phyloP scores from a whole-genome alignment of 768 basidiomycete species.

The Fistulinella prunicolor region DNA sequence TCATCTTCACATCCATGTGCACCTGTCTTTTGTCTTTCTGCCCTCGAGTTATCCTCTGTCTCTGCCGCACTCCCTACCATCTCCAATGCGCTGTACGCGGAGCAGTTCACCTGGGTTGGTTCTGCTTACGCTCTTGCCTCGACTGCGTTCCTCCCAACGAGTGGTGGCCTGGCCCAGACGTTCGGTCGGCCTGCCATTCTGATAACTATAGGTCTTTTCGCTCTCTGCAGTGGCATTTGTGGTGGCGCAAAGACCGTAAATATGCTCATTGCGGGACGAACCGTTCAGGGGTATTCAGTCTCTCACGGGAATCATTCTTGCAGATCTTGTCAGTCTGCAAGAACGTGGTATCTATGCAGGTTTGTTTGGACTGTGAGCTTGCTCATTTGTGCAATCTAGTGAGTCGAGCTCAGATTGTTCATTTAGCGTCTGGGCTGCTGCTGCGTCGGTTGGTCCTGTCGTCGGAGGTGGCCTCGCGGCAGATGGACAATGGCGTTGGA shows the following conservation, averaged over 20 bases:
- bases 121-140: constrained; percentile 41
- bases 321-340: constrained; percentile 44
- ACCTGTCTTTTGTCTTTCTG: constrained; percentile 29
- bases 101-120: constrained; percentile 45
- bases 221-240: constrained; percentile 40
- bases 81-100: constrained; percentile 33
- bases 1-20: constrained; percentile 30
- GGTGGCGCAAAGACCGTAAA: constrained; percentile 41
- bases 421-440: constrained; percentile 35
- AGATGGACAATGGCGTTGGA: constrained; percentile 37
- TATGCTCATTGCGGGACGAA: constrained; percentile 41
- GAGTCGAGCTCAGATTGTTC: not conserved
- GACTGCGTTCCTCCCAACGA: constrained; percentile 41
- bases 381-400: not conserved
- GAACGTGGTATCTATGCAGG: constrained; percentile 43
- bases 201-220: constrained; percentile 33
- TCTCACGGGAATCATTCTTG: constrained; percentile 39
- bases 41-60: constrained; percentile 32
- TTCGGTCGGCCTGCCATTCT: constrained; percentile 41
- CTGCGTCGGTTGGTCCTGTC: constrained; percentile 34
- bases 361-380: constrained; percentile 35
- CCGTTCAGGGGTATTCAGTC: constrained; percentile 40
- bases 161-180: constrained; percentile 37
- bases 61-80: constrained; percentile 45
- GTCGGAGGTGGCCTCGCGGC: constrained; percentile 36